phyloP scores from a whole-genome alignment of 805 yeast genomes.

The Candida krabiensis region DNA sequence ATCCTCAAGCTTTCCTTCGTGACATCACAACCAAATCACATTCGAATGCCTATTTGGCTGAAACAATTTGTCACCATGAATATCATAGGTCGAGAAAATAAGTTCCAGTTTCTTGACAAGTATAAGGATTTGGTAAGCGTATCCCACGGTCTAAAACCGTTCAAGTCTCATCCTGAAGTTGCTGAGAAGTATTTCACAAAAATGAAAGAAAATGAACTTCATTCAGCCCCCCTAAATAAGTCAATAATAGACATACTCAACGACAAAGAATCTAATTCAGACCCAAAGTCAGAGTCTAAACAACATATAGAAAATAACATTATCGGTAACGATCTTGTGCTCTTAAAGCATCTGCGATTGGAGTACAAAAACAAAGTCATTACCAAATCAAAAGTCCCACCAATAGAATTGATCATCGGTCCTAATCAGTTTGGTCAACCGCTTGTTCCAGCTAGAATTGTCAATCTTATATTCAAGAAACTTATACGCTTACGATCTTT shows the following conservation, averaged over 20 bases:
- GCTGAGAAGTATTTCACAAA: slow-evolving; percentile 7
- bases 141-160: slow-evolving; percentile 8
- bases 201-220: slow-evolving; percentile 5
- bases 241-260: slow-evolving; percentile 6
- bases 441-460: slow-evolving; percentile 13
- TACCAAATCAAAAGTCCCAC: slow-evolving; percentile 16
- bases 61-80: slow-evolving; percentile 9
- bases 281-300: neutral
- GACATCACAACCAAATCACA: slow-evolving; percentile 2
- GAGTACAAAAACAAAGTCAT: slow-evolving; percentile 14
- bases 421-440: slow-evolving; percentile 28
- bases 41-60: slow-evolving; percentile 19
- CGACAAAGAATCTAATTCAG: slow-evolving; percentile 1
- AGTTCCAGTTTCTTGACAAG: slow-evolving; percentile 6
- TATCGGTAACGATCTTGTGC: neutral
- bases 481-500: slow-evolving; percentile 15
- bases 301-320: neutral
- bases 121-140: slow-evolving; percentile 6
- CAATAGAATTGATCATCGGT: slow-evolving; percentile 8
- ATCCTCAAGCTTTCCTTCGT: slow-evolving; percentile 10
- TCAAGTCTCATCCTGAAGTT: slow-evolving; percentile 2
- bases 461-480: slow-evolving; percentile 17
- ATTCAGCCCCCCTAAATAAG: slow-evolving; percentile 8
- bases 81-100: slow-evolving; percentile 5
- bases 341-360: slow-evolving; percentile 8